A percentile compares a stretch with the other conserved stretches of the same genome.
Evolutionary conservation across 805 yeast genomes (phyloP).

Genomic region (Wickerhamiella qilinensis): DNA sequence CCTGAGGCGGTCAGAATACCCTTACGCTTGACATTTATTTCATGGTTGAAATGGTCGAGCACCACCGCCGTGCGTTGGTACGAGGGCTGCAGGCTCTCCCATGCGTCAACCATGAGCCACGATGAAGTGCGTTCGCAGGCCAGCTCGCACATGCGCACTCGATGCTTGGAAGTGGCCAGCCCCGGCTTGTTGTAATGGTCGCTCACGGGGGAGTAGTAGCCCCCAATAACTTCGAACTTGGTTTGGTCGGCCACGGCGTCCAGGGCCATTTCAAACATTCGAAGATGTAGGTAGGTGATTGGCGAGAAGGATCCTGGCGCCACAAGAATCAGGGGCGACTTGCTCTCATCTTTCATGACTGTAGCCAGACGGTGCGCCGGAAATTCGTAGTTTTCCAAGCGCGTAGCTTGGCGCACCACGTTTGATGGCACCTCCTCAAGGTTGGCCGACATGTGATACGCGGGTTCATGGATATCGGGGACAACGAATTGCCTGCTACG

Average conservation of each 20-base stretch:
- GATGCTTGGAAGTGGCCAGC: constrained; percentile 69
- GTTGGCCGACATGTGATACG: constrained; percentile 47
- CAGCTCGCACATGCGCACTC: constrained; percentile 95
- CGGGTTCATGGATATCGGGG: constrained; percentile 17
- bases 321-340: constrained; percentile 81
- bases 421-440: constrained; percentile 96
- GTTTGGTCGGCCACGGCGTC: constrained; percentile 87
- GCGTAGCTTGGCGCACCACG: constrained; percentile 69
- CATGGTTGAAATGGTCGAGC: constrained; percentile 90
- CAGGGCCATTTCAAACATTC: constrained; percentile 98
- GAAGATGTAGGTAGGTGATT: constrained; percentile 78
- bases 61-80: constrained; percentile 93
- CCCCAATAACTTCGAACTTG: constrained; percentile 88
- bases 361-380: constrained; percentile 77
- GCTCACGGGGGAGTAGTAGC: constrained; percentile 81
- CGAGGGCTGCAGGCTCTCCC: constrained; percentile 87
- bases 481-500: constrained; percentile 12
- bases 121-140: constrained; percentile 94
- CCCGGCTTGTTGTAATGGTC: constrained; percentile 92
- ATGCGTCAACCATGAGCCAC: constrained; percentile 98
- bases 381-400: constrained; percentile 51
- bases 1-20: constrained; percentile 45
- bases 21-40: constrained; percentile 76
- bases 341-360: constrained; percentile 51
- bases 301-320: constrained; percentile 98